phyloP scores from a whole-genome alignment of 169 alveolate species.

The Babesia sp. region DNA sequence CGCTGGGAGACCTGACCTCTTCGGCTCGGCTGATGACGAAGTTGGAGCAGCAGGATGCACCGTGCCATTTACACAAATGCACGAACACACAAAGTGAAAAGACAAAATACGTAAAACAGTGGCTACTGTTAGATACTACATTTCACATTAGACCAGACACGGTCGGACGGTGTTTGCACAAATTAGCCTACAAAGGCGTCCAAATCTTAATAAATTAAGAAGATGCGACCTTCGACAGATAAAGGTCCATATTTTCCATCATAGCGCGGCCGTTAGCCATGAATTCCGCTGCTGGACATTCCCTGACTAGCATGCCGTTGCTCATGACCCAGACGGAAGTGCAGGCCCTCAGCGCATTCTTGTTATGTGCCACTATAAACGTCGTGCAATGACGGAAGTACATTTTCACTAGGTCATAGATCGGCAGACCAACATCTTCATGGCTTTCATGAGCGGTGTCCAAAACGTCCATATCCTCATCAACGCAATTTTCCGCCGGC shows the following conservation, averaged over 20 bases:
- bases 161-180: background rate
- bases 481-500: conserved; percentile 68
- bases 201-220: background rate
- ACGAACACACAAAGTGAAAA: background rate
- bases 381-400: conserved; percentile 66
- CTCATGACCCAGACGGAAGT: conserved; percentile 28
- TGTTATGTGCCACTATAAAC: conserved; percentile 66
- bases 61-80: background rate
- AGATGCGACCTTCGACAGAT: background rate
- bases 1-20: conserved; percentile 87
- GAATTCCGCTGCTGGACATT: conserved; percentile 15
- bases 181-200: background rate
- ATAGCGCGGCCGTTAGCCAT: conserved; percentile 1
- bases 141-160: background rate
- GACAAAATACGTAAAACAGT: background rate
- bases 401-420: conserved; percentile 45
- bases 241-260: background rate
- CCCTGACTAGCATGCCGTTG: conserved; percentile 6
- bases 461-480: background rate
- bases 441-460: background rate
- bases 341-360: conserved; percentile 49
- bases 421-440: conserved; percentile 37
- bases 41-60: conserved; percentile 20
- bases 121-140: background rate
- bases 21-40: conserved; percentile 89